Percentiles rank a stretch among this genome's conserved stretches.
Conservation (phyloP, 129 eudicot species). For the Lonicera japonica region DNA sequence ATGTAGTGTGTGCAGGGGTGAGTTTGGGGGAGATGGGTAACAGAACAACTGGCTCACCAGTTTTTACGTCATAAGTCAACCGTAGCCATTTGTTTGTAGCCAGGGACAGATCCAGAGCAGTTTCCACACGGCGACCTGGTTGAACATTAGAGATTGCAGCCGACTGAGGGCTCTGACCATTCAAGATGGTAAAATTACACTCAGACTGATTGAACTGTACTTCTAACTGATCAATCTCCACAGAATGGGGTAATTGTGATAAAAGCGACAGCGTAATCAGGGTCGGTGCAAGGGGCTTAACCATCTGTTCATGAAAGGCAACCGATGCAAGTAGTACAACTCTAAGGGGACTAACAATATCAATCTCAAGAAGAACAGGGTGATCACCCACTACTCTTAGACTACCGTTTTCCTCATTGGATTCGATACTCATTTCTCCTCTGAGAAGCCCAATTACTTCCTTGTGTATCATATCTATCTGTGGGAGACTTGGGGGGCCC, state of each 20-base stretch:
- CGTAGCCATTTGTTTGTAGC: conserved; percentile 79
- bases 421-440: conserved; percentile 36
- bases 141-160: conserved; percentile 47
- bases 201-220: conserved; percentile 90
- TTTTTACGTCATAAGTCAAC: conserved; percentile 69
- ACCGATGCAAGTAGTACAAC: conserved; percentile 79
- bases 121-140: conserved; percentile 76
- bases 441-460: conserved; percentile 63
- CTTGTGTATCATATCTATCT: conserved; percentile 58
- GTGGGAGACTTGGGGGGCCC: conserved; percentile 58
- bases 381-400: conserved; percentile 45
- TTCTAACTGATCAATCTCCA: conserved; percentile 87
- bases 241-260: conserved; percentile 70
- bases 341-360: conserved; percentile 93
- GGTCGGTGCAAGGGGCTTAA: conserved; percentile 71
- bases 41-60: conserved; percentile 44
- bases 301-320: conserved; percentile 89
- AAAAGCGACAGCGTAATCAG: conserved; percentile 64
- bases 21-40: no score
- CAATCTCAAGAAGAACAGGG: conserved; percentile 88
- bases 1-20: no score
- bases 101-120: conserved; percentile 58
- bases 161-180: conserved; percentile 56
- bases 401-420: conserved; percentile 23
- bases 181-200: conserved; percentile 72